These are phyloP conservation scores for Physcia stellaris DNA, from an alignment of 495 filamentous ascomycete genomes.

Conservation along the genomic window DNA sequence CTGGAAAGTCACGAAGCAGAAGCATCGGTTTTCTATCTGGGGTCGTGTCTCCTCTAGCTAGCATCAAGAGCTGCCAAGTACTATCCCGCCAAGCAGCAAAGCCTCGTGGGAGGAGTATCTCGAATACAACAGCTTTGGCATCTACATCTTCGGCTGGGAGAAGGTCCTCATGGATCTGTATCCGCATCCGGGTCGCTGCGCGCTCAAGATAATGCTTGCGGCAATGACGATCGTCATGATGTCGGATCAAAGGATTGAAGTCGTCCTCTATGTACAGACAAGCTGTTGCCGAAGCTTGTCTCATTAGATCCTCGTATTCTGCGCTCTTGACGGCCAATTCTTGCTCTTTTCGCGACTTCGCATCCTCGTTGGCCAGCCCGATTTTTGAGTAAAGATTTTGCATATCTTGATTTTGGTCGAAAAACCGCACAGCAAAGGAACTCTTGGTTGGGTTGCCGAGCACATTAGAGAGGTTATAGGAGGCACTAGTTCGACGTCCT, in stretches of 20 bases:
- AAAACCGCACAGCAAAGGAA: slow-evolving; percentile 41
- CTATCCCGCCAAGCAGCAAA: slow-evolving; percentile 41
- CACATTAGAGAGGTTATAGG: not conserved
- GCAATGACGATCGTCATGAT: slow-evolving; percentile 13
- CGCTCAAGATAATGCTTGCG: slow-evolving; percentile 18
- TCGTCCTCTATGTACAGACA: not conserved
- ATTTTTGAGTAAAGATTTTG: slow-evolving; percentile 29
- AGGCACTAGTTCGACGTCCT: not conserved
- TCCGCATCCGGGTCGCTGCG: slow-evolving; percentile 25
- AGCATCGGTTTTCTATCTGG: too few species aligned
- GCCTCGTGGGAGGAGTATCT: slow-evolving; percentile 32
- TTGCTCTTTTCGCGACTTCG: slow-evolving; percentile 23
- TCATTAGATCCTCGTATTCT: slow-evolving; percentile 23
- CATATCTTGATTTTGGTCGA: slow-evolving; percentile 30
- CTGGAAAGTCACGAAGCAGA: too few species aligned
- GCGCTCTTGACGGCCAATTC: slow-evolving; percentile 27
- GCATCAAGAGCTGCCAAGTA: slow-evolving; percentile 8
- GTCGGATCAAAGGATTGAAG: slow-evolving; percentile 13
- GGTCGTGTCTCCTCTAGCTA: too few species aligned
- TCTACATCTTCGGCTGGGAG: slow-evolving; percentile 26
- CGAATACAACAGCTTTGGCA: slow-evolving; percentile 41
- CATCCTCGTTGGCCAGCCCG: slow-evolving; percentile 17
- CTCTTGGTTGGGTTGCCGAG: not conserved
- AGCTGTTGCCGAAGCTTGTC: slow-evolving; percentile 1
- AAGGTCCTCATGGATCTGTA: slow-evolving; percentile 49